Evolutionary conservation across 495 filamentous ascomycete species (phyloP).

Genomic region (Talaromyces ruber): DNA sequence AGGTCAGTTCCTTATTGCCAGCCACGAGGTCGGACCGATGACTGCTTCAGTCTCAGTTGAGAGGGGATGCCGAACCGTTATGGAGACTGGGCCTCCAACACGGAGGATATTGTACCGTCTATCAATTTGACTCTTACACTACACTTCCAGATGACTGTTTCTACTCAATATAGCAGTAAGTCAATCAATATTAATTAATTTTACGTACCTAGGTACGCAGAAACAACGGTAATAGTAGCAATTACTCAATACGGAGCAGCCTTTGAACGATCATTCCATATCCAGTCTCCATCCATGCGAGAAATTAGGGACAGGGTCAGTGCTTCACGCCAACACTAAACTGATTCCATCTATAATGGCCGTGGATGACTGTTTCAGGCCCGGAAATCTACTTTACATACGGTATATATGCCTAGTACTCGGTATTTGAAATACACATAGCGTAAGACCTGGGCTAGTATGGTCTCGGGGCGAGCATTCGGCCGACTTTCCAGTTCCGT

Average conservation of each 20-base stretch:
- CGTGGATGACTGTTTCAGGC: neutral
- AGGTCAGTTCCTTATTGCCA: neutral
- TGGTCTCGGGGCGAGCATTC: neutral
- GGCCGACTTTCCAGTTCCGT: neutral
- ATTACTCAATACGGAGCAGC: neutral
- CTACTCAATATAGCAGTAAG: neutral
- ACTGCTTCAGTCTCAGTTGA: neutral
- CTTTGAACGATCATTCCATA: neutral
- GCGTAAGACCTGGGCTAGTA: neutral
- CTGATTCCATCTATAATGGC: neutral
- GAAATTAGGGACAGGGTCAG: neutral
- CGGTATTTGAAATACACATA: neutral
- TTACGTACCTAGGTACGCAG: neutral
- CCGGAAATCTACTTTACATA: neutral
- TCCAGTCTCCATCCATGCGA: neutral
- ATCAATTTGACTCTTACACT: neutral
- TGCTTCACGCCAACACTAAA: neutral
- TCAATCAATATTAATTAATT: neutral
- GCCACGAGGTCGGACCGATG: neutral
- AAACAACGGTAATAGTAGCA: neutral
- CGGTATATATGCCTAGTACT: neutral
- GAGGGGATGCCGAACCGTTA: conserved; percentile 1
- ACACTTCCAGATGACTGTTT: neutral
- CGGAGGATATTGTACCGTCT: neutral
- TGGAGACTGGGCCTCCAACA: neutral